phyloP scores from a whole-genome alignment of 225 moss, liverwort and hornwort genomes.

The Sphagnum tenellum region DNA sequence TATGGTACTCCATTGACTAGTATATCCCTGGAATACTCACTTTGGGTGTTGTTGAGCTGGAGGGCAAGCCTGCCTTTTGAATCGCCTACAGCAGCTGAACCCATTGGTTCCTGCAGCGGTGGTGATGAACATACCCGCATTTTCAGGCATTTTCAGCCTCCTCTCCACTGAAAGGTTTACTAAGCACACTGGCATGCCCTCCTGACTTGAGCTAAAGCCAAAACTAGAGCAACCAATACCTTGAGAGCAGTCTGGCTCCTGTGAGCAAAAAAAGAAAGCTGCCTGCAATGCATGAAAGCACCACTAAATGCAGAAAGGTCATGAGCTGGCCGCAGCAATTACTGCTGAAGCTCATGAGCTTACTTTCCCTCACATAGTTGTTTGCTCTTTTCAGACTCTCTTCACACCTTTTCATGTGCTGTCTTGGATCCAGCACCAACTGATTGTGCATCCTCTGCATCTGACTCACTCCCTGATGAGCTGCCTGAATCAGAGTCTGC shows the following conservation, averaged over 20 bases:
- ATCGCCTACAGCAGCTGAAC: slow-evolving; percentile 46
- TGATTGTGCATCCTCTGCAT: slow-evolving; percentile 14
- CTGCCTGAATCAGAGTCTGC: slow-evolving; percentile 23
- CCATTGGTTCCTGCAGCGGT: slow-evolving; percentile 68
- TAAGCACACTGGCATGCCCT: slow-evolving; percentile 55
- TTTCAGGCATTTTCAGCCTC: slow-evolving; percentile 73
- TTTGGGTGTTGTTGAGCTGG: slow-evolving; percentile 57
- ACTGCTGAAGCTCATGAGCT: background rate
- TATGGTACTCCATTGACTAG: background rate
- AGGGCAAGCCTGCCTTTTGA: slow-evolving; percentile 36
- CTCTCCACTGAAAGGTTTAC: slow-evolving; percentile 65
- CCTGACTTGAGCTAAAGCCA: slow-evolving; percentile 58
- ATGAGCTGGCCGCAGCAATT: slow-evolving; percentile 14
- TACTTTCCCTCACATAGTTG: too few relatives aligned
- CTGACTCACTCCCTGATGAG: slow-evolving; percentile 25
- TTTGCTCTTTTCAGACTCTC: background rate
- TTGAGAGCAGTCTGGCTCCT: slow-evolving; percentile 14
- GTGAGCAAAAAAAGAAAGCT: slow-evolving; percentile 31
- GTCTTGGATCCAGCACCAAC: slow-evolving; percentile 8
- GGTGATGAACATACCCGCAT: slow-evolving; percentile 63
- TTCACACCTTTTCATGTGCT: slow-evolving; percentile 3
- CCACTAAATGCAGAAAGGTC: slow-evolving; percentile 35
- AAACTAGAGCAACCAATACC: slow-evolving; percentile 58
- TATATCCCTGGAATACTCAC: slow-evolving; percentile 69
- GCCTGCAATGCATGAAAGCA: slow-evolving; percentile 49